phyloP scores from a whole-genome alignment of 495 filamentous ascomycete species.

The Xylaria cubensis region DNA sequence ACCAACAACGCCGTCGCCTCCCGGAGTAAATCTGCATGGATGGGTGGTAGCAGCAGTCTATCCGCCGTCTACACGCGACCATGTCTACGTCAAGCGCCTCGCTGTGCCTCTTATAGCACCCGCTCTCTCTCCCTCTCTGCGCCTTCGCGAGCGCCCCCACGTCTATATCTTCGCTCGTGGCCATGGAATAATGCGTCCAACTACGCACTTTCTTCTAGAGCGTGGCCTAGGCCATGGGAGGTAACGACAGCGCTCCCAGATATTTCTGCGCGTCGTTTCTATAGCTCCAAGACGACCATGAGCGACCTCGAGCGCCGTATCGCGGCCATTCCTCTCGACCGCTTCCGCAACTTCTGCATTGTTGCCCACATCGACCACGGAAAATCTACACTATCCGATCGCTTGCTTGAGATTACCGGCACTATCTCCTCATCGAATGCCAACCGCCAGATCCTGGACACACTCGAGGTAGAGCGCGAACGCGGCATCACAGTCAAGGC shows the following conservation, averaged over 20 bases:
- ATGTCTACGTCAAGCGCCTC: slow-evolving; percentile 47
- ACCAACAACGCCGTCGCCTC: slow-evolving; percentile 15
- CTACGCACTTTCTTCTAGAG: neutral
- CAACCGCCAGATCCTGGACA: slow-evolving; percentile 96
- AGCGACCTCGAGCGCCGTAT: slow-evolving; percentile 80
- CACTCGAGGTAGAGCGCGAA: slow-evolving; percentile 94
- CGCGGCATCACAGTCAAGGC: slow-evolving; percentile 98
- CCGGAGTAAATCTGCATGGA: slow-evolving; percentile 37
- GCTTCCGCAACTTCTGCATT: slow-evolving; percentile 97
- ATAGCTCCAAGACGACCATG: slow-evolving; percentile 30
- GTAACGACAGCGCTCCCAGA: neutral
- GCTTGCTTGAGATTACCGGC: slow-evolving; percentile 91
- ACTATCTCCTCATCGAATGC: slow-evolving; percentile 80
- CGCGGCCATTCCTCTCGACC: slow-evolving; percentile 83
- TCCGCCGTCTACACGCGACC: slow-evolving; percentile 43
- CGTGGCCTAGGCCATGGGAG: slow-evolving; percentile 25
- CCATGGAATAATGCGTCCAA: neutral
- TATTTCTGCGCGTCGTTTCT: neutral
- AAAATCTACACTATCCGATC: slow-evolving; percentile 91
- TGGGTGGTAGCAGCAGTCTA: slow-evolving; percentile 37
- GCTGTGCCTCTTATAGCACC: slow-evolving; percentile 48
- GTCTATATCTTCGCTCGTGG: neutral
- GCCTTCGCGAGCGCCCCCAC: neutral
- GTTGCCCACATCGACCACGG: slow-evolving; percentile 99
- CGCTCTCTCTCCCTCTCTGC: neutral